Evolutionary conservation across 495 filamentous ascomycete genomes (phyloP), one percentile per base, ranked within the genome.

Genomic region (Pyronema omphalodes): DNA sequence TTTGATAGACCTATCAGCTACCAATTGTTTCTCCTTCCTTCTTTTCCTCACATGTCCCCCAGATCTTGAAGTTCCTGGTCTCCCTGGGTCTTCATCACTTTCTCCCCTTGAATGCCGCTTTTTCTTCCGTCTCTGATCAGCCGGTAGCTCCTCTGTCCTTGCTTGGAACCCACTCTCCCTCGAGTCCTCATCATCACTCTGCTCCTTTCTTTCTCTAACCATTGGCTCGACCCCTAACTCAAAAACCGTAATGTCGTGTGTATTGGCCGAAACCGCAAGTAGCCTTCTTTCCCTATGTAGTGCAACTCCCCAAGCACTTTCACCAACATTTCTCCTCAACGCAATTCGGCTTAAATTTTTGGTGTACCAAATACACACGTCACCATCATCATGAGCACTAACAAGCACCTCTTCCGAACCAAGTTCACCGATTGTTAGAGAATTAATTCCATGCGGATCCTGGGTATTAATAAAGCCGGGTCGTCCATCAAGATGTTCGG

Each of bases 221-320:
- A 4, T 57, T 15, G 12, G 39, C 19, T 49, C 61, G 36, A 60
- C 52, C 36, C 59, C 59, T 7, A 66, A 29, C 33, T 67, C 59
- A 58, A 66, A 66, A 9, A 66, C 56, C 37, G 56, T 53, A 5
- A 66, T 66, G 3, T 9, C n/a, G 34, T 57, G 67, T 3, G 60
- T 74, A 61, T 98, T 96, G 0, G 83, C 77, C 52, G 81, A 80
- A 14, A 89, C 81, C 0, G 88, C 91, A 51, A 98, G 76, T 37
- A 94, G 66, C 2, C 87, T 74, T 9, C 82, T 80, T 55, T 79
- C 71, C 57, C 81, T 77, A 60, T 96, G 89, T 11, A 91, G 75
- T 6, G 89, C 84, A 37, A 98, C 63, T 0, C 91, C 91, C 91
- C 91, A 98, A 3, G 86, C 89, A 55, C 84, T 88, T 23, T 63